phyloP scores from a whole-genome alignment of 805 yeast species.

The Pichia heedii region DNA sequence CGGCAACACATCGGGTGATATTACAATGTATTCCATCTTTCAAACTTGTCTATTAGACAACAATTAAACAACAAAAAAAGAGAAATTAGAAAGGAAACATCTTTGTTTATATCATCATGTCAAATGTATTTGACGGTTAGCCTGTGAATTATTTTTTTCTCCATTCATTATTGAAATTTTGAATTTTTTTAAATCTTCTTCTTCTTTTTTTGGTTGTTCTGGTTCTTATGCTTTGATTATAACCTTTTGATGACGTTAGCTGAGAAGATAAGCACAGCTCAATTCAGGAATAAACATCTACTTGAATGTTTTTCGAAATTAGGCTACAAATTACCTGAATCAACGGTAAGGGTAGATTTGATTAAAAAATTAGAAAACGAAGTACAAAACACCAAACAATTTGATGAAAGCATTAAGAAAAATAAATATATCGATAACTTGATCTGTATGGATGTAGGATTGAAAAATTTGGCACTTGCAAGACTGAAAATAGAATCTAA shows the following conservation, averaged over 20 bases:
- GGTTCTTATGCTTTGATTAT: no score
- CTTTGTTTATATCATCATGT: no score
- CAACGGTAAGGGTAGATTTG: not conserved
- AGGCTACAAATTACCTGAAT: not conserved
- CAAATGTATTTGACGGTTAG: no score
- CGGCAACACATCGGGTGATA: slow-evolving; percentile 26
- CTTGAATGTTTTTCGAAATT: not conserved
- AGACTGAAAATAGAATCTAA: slow-evolving; percentile 8
- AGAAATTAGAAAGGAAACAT: no score
- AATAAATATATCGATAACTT: slow-evolving; percentile 12
- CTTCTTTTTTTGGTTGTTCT: no score
- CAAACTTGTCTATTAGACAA: no score
- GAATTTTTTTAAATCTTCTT: no score
- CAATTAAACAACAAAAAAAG: no score
- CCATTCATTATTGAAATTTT: no score
- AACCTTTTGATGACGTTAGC: no score
- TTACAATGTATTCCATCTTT: slow-evolving; percentile 23
- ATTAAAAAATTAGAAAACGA: slow-evolving; percentile 2
- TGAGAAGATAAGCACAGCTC: not conserved
- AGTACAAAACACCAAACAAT: not conserved
- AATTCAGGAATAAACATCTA: not conserved
- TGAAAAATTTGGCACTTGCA: slow-evolving; percentile 27
- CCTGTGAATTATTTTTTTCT: no score
- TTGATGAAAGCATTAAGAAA: not conserved
- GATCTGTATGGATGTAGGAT: slow-evolving; percentile 27